Percentiles rank a stretch among this genome's conserved stretches.
phyloP scores from a whole-genome alignment of 2,329 filamentous ascomycete species.

The Fusarium odoratissimum region DNA sequence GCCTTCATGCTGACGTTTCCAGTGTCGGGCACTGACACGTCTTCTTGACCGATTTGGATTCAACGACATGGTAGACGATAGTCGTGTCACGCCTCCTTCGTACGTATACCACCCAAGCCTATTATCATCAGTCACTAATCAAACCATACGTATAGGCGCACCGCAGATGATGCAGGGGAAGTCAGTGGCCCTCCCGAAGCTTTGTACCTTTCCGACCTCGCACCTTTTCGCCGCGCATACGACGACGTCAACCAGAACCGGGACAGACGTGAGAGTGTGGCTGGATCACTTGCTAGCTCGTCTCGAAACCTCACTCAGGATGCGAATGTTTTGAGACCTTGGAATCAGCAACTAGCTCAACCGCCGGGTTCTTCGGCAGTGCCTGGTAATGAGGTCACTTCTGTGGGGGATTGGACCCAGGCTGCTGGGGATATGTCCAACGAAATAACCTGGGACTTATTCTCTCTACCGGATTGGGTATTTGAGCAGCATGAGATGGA shows the following conservation, averaged over 20 bases:
- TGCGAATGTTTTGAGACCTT: neutral
- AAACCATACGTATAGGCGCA: neutral
- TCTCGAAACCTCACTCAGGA: neutral
- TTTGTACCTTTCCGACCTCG: neutral
- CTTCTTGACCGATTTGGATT: neutral
- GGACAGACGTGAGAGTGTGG: neutral
- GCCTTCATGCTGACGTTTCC: neutral
- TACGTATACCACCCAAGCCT: too few species aligned
- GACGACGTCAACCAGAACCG: neutral
- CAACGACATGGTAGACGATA: neutral
- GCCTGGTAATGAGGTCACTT: neutral
- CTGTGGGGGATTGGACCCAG: neutral
- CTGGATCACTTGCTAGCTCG: neutral
- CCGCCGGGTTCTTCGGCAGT: neutral
- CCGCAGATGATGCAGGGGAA: neutral
- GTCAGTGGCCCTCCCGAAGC: neutral
- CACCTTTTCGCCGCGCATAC: neutral
- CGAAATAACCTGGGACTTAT: neutral
- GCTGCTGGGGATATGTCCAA: neutral
- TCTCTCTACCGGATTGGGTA: neutral
- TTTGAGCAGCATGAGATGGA: neutral
- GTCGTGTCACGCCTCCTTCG: neutral
- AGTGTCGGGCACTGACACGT: neutral
- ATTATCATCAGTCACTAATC: too few species aligned
- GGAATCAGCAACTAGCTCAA: neutral